Evolutionary conservation across 768 basidiomycete species (phyloP), one percentile per base, ranked within the genome.

Genomic region (Naganishia onofrii): DNA sequence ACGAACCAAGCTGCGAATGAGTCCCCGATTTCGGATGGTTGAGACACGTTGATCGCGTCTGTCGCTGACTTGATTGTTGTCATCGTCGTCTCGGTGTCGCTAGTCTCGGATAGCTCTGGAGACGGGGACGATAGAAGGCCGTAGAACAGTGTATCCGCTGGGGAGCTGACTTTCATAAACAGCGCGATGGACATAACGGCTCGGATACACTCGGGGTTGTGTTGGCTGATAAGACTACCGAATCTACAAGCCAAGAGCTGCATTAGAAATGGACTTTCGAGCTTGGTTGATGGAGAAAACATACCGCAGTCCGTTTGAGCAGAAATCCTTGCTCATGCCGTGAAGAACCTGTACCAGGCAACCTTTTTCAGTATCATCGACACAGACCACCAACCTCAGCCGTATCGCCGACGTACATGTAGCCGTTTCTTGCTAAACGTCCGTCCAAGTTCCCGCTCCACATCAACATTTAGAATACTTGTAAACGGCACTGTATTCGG

Each of bases 261-360:
- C n/a, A n/a, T n/a, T n/a, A n/a, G n/a, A n/a, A n/a, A n/a, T n/a
- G n/a, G n/a, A n/a, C n/a, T n/a, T n/a, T n/a, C n/a, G n/a, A n/a
- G n/a, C n/a, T n/a, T n/a, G n/a, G n/a, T n/a, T 6, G 7, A 3
- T 48, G 5, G 38, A 23, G 0, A 66, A 19, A n/a, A 19, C 54
- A n/a, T 23, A 57, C 66, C 70, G 38, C n/a, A 58, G 57, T 3
- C 60, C 66, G 42, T 60, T 66, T 19, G 66, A 60, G 44, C 63
- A 76, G 70, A 69, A 80, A 74, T 80, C 79, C 68, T 78, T 80
- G 55, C 74, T 75, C 78, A 78, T 78, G 1, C 78, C 78, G 46
- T 77, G 75, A 3, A 79, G 74, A 31, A 76, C 77, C n/a, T n/a
- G n/a, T n/a, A n/a, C n/a, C n/a, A n/a, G n/a, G n/a, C n/a, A n/a